Conservation (phyloP, 257 asterid species). For the Plectranthus barbatus region DNA sequence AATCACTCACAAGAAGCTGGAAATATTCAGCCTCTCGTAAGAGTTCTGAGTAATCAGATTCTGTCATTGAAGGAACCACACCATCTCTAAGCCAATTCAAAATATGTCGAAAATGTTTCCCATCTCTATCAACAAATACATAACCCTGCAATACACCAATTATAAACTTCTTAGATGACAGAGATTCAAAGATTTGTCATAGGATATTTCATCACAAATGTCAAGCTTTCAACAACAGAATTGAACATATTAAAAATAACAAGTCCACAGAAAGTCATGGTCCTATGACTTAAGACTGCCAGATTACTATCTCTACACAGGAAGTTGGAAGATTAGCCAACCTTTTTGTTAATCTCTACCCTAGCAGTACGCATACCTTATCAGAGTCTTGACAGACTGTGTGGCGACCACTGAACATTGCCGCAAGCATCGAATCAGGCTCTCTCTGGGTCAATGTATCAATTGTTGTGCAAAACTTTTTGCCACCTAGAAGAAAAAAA, state of each 20-base stretch:
- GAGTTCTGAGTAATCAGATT: slow-evolving; percentile 63
- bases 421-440: slow-evolving; percentile 93
- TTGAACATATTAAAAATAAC: not conserved
- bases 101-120: slow-evolving; percentile 80
- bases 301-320: too few relatives aligned
- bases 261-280: too few relatives aligned
- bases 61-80: slow-evolving; percentile 59
- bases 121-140: slow-evolving; percentile 87
- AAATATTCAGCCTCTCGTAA: slow-evolving; percentile 79
- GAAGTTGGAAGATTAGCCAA: too few relatives aligned
- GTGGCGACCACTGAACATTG: slow-evolving; percentile 96
- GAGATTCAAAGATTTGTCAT: not conserved
- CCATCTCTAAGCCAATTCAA: slow-evolving; percentile 96
- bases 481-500: slow-evolving; percentile 51
- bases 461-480: slow-evolving; percentile 72
- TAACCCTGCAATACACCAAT: slow-evolving; percentile 58
- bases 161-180: slow-evolving; percentile 1
- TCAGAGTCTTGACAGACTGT: slow-evolving; percentile 55
- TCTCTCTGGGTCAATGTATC: slow-evolving; percentile 85
- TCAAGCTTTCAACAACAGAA: not conserved
- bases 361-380: slow-evolving; percentile 37
- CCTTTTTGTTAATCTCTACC: not conserved
- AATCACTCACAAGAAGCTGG: slow-evolving; percentile 73
- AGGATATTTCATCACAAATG: not conserved
- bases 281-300: too few relatives aligned